These are phyloP conservation scores for Rhodamnia argentea DNA, from an alignment of 345 rosid species.

Conservation along the genomic window DNA sequence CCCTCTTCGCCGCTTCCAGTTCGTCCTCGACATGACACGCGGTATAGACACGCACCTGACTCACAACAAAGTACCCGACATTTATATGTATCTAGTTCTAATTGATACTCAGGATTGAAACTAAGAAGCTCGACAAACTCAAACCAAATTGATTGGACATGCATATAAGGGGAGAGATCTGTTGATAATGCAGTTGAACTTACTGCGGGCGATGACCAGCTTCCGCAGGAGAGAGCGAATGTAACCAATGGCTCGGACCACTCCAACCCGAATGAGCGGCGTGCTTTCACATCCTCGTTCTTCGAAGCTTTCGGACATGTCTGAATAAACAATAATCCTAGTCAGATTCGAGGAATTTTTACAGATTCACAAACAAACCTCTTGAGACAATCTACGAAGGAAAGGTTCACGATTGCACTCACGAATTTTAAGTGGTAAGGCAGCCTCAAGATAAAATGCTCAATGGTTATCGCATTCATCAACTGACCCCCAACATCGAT, in stretches of 20 bases:
- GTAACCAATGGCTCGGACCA: slow-evolving; percentile 90
- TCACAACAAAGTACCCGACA: background rate
- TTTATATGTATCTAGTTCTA: background rate
- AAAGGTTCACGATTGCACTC: slow-evolving; percentile 15
- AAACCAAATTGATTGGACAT: background rate
- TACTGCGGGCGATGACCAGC: slow-evolving; percentile 95
- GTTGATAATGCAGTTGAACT: slow-evolving; percentile 12
- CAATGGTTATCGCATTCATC: slow-evolving; percentile 75
- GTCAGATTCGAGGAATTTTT: background rate
- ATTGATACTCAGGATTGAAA: background rate
- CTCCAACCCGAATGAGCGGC: slow-evolving; percentile 58
- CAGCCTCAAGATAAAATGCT: slow-evolving; percentile 85
- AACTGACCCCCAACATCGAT: slow-evolving; percentile 62
- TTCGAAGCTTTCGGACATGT: slow-evolving; percentile 60
- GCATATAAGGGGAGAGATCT: background rate
- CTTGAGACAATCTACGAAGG: background rate
- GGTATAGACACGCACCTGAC: slow-evolving; percentile 76
- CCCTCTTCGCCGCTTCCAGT: slow-evolving; percentile 68
- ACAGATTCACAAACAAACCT: background rate
- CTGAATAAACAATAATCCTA: slow-evolving; percentile 10
- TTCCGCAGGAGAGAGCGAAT: slow-evolving; percentile 85
- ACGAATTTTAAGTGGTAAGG: slow-evolving; percentile 89
- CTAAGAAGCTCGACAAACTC: background rate
- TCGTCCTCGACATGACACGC: slow-evolving; percentile 64
- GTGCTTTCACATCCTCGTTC: slow-evolving; percentile 62